These are phyloP conservation scores for Colletotrichum sp. DNA, from an alignment of 2,329 filamentous ascomycete species.

Conservation along the genomic window DNA sequence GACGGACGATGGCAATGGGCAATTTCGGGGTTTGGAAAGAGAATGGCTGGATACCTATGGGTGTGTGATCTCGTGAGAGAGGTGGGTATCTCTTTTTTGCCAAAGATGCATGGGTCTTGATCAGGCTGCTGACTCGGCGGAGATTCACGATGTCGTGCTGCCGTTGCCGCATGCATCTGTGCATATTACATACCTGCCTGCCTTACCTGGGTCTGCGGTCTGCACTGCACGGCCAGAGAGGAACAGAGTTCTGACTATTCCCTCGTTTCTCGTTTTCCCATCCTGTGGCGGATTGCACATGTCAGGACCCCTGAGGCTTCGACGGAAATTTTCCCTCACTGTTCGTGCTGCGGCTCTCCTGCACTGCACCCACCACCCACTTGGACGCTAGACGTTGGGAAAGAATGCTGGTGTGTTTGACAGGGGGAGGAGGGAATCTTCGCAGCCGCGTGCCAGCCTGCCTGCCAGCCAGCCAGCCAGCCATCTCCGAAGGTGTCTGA, in stretches of 20 bases:
- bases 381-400: background rate
- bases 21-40: constrained; percentile 1
- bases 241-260: constrained; percentile 10
- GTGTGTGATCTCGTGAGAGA: background rate
- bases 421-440: background rate
- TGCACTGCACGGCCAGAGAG: background rate
- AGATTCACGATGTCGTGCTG: constrained; percentile 21
- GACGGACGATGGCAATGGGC: background rate
- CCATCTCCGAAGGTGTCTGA: background rate
- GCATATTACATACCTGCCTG: background rate
- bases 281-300: background rate
- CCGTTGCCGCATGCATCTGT: background rate
- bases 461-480: background rate
- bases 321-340: background rate
- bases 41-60: background rate
- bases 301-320: background rate
- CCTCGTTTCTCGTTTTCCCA: background rate
- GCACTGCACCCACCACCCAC: background rate
- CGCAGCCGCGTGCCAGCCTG: background rate
- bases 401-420: background rate
- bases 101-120: background rate
- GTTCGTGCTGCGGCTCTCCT: background rate
- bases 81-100: background rate
- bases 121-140: constrained; percentile 11
- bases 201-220: background rate